Percentiles rank a stretch among this genome's conserved stretches.
Evolutionary conservation across 371 early-diverging fungal species (phyloP).

Genomic region (Saksenaea oblongispora): DNA sequence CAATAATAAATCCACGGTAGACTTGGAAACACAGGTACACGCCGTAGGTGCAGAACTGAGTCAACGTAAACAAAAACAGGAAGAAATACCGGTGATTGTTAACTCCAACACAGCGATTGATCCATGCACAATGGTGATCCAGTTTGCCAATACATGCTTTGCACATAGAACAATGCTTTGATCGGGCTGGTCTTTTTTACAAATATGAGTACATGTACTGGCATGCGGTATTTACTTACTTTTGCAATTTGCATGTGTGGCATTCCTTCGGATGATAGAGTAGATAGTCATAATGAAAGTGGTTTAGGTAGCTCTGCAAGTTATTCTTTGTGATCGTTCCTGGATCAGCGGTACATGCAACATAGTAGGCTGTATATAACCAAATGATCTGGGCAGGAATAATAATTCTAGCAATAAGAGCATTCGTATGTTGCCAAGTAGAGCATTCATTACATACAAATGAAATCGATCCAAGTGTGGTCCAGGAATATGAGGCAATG

Average conservation of each 20-base stretch:
- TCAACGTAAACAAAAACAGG: slow-evolving; percentile 60
- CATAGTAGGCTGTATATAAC: slow-evolving; percentile 56
- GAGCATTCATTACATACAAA: slow-evolving; percentile 20
- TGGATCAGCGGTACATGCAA: slow-evolving; percentile 66
- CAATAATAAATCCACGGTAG: slow-evolving; percentile 53
- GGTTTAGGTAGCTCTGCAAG: slow-evolving; percentile 46
- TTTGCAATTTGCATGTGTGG: slow-evolving; percentile 65
- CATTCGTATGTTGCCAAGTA: neutral
- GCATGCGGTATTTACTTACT: slow-evolving; percentile 37
- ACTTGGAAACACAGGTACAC: slow-evolving; percentile 60
- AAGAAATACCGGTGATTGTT: slow-evolving; percentile 75
- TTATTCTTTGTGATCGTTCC: slow-evolving; percentile 64
- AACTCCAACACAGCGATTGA: slow-evolving; percentile 77
- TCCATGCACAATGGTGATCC: slow-evolving; percentile 83
- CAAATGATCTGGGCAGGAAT: slow-evolving; percentile 58
- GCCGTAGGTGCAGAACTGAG: slow-evolving; percentile 68
- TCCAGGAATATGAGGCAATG: slow-evolving; percentile 43
- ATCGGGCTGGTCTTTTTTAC: slow-evolving; percentile 64
- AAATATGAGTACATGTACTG: neutral
- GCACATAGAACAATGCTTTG: slow-evolving; percentile 79
- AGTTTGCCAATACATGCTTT: slow-evolving; percentile 66
- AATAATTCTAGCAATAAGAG: slow-evolving; percentile 28
- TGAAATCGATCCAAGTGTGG: slow-evolving; percentile 37
- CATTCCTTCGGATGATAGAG: slow-evolving; percentile 66
- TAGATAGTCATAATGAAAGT: slow-evolving; percentile 64